Evolutionary conservation across 768 basidiomycete genomes (phyloP), one percentile per base, ranked within the genome.

Genomic region (Favolaschia claudopus): DNA sequence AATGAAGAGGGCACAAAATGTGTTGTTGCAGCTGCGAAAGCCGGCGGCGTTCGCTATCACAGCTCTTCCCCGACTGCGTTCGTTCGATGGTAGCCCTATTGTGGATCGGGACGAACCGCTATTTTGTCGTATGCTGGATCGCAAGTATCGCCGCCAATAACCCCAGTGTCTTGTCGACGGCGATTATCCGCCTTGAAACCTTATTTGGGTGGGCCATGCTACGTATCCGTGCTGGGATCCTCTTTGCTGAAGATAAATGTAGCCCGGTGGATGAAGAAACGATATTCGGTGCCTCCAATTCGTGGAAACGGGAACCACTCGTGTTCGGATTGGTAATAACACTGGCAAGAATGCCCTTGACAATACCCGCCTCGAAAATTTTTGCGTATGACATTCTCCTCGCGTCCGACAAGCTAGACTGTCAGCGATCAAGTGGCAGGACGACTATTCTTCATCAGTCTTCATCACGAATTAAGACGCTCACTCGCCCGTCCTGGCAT

Each of bases 391-490:
- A 89, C 5, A 91, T 92, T 67, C 70, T 92, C 13, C 81, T 92
- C 38, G 90, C 91, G 12, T 81, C 85, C 24, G 89, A 91, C 76
- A 84, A 81, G 63, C 81, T 92, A 37, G 72, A 70, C 74, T n/a
- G 76, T 86, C 20, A 85, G 86, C 15, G 87, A 86, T 0, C 84
- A 82, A 17, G 86, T 91, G 51, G 89, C 88, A 1, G 90, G 90
- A 0, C 83, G 92, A 67, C 85, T 70, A 10, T 92, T 88, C 77
- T 89, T 89, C 78, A 87, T 92, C 71, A 10, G 92, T 88, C 77
- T 89, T 89, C 78, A 87, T 92, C 71, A 89, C 89, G 55, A 92
- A 92, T 67, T 87, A 89, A 52, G 89, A 92, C 66, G 90, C 89
- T n/a, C n/a, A n/a, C n/a, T 1, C 76, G 87, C 46, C 84, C 83